Evolutionary conservation across 768 basidiomycete genomes (phyloP).

Genomic region (Gloeostereum incarnatum): DNA sequence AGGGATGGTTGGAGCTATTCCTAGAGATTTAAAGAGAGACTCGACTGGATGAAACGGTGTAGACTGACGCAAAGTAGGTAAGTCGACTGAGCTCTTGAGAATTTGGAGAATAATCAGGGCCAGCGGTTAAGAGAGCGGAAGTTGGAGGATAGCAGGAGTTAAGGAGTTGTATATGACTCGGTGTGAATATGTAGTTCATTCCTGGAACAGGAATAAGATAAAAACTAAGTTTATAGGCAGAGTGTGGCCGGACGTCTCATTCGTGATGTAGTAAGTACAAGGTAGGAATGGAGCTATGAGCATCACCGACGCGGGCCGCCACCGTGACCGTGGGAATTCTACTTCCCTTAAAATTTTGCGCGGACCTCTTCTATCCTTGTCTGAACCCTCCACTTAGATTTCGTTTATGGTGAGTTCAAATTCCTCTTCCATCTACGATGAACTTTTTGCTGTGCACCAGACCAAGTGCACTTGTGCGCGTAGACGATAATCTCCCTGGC

Average conservation of each 20-base stretch:
- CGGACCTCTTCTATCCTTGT: conserved; percentile 7
- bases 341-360: too few relatives aligned
- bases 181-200: conserved; percentile 72
- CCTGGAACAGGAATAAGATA: neutral
- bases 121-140: conserved; percentile 63
- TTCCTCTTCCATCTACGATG: conserved; percentile 23
- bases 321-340: neutral
- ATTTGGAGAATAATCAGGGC: conserved; percentile 73
- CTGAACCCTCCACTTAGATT: conserved; percentile 3
- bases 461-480: conserved; percentile 32
- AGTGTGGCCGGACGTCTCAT: conserved; percentile 1
- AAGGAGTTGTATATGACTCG: conserved; percentile 78
- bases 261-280: conserved; percentile 10
- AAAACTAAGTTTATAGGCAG: neutral
- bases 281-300: conserved; percentile 3
- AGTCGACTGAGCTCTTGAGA: conserved; percentile 78
- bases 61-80: conserved; percentile 67
- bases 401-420: conserved; percentile 14
- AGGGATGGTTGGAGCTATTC: conserved; percentile 60
- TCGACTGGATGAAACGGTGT: neutral
- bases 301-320: neutral
- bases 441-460: conserved; percentile 51
- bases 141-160: conserved; percentile 81
- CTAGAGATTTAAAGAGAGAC: conserved; percentile 1
- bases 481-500: conserved; percentile 39